A percentile compares a stretch with the other conserved stretches of the same genome.
Evolutionary conservation across 495 filamentous ascomycete genomes (phyloP).

Genomic region (Tricharina praecox): DNA sequence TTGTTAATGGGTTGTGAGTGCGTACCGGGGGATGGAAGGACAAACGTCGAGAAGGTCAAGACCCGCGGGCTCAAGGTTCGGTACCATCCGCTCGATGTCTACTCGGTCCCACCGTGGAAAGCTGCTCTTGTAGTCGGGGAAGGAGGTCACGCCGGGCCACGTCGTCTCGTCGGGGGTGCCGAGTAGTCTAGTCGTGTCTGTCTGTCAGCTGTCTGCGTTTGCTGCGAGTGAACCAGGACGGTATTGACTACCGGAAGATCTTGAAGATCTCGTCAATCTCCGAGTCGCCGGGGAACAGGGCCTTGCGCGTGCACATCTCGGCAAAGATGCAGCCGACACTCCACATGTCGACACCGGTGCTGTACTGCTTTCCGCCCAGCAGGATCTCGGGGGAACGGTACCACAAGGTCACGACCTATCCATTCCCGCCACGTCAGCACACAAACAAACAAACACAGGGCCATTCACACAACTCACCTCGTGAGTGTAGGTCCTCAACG

Average conservation of each 20-base stretch:
- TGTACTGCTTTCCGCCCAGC: constrained; percentile 92
- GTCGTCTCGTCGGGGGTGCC: constrained; percentile 76
- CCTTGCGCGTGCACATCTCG: constrained; percentile 98
- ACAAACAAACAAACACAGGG: background rate
- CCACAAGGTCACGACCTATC: constrained; percentile 94
- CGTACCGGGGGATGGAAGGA: background rate
- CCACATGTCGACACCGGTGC: constrained; percentile 99
- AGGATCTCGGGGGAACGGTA: constrained; percentile 97
- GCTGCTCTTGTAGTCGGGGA: constrained; percentile 90
- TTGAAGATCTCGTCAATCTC: constrained; percentile 99
- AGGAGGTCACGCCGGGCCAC: constrained; percentile 94
- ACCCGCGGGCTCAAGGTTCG: constrained; percentile 54
- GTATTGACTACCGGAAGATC: constrained; percentile 63
- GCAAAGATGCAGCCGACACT: constrained; percentile 97
- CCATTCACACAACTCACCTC: too few relatives aligned
- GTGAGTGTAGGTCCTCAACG: constrained; percentile 90
- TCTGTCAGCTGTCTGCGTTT: constrained; percentile 4
- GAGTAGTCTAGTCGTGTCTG: constrained; percentile 43
- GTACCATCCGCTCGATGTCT: constrained; percentile 38
- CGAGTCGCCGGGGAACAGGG: constrained; percentile 90
- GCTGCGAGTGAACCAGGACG: too few relatives aligned
- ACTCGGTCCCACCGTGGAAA: constrained; percentile 94
- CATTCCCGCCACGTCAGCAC: background rate
- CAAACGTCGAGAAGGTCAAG: constrained; percentile 68
- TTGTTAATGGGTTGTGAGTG: background rate